Percentiles rank a stretch among this genome's conserved stretches.
These are phyloP conservation scores for Pseudonitzschia multiseries DNA, from an alignment of 108 stramenopile genomes.

Conservation along the genomic window DNA sequence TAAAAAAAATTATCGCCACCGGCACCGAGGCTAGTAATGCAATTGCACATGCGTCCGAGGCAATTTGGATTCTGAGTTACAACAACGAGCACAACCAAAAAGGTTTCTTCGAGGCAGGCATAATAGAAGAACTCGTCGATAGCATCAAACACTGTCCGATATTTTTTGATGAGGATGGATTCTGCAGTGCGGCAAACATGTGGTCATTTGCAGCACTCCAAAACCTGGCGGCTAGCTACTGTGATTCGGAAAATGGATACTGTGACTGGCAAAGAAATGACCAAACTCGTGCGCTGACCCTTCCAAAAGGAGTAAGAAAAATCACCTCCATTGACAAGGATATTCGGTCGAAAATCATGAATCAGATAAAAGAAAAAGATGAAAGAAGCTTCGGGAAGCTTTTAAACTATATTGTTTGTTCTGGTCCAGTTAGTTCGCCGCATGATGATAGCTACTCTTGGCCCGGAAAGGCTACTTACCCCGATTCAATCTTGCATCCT, in stretches of 20 bases:
- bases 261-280: constrained; percentile 20
- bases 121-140: neutral
- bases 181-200: constrained; percentile 16
- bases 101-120: neutral
- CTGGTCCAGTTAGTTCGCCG: neutral
- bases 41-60: constrained; percentile 4
- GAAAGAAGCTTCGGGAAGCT: neutral
- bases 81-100: constrained; percentile 4
- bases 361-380: neutral
- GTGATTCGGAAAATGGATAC: constrained; percentile 16
- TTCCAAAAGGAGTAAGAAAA: neutral
- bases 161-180: neutral
- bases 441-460: neutral
- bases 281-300: neutral
- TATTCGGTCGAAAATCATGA: constrained; percentile 1
- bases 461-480: neutral
- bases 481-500: neutral
- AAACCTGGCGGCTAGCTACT: constrained; percentile 24
- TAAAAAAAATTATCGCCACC: neutral
- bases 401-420: neutral
- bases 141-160: neutral
- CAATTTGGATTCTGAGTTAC: constrained; percentile 18
- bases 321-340: neutral
- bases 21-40: neutral
- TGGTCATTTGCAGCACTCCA: constrained; percentile 27